phyloP scores from a whole-genome alignment of 2,329 filamentous ascomycete species.

The Eutypa lata region DNA sequence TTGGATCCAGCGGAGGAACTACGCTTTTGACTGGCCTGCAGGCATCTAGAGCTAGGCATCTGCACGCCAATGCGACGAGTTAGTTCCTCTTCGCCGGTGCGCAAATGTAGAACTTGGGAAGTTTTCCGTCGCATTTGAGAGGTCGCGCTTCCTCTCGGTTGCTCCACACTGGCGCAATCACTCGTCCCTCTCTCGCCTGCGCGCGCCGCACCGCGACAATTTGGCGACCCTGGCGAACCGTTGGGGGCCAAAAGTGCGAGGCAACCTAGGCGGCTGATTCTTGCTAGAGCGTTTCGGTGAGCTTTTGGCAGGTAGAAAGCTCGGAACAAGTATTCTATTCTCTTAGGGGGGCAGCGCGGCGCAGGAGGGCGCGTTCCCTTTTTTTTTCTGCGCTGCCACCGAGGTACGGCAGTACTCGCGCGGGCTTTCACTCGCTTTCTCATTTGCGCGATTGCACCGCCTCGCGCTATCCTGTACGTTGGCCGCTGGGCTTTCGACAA shows the following conservation, averaged over 20 bases:
- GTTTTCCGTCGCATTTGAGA: neutral
- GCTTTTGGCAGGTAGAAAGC: slow-evolving; percentile 15
- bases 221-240: slow-evolving; percentile 6
- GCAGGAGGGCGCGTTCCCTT: slow-evolving; percentile 8
- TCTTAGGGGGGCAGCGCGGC: slow-evolving; percentile 23
- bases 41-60: neutral
- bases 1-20: neutral
- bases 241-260: slow-evolving; percentile 14
- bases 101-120: neutral
- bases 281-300: slow-evolving; percentile 21
- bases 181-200: neutral
- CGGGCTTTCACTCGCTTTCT: neutral
- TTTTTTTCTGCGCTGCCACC: neutral
- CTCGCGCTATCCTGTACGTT: neutral
- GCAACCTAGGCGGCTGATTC: slow-evolving; percentile 2
- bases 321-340: slow-evolving; percentile 5
- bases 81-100: neutral
- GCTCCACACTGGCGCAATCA: neutral
- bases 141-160: neutral
- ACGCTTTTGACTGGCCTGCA: neutral
- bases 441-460: neutral
- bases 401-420: neutral
- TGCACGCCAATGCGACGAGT: neutral
- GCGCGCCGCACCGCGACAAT: neutral
- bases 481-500: slow-evolving; percentile 12